These are phyloP conservation scores for Tephrocybe sp. DNA, from an alignment of 768 basidiomycete species.

Conservation along the genomic window DNA sequence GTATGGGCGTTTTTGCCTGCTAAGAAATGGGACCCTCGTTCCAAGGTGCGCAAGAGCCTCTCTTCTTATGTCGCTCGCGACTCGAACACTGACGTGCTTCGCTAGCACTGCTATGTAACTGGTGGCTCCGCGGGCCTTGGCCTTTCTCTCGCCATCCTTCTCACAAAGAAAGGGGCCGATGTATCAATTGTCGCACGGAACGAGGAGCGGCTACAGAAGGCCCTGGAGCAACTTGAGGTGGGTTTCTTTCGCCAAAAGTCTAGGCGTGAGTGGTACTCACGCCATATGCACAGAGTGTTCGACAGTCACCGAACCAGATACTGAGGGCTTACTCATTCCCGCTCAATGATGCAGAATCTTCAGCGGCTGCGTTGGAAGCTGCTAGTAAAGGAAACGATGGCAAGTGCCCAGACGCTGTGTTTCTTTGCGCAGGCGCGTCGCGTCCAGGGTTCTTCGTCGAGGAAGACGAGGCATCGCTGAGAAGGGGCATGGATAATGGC, in stretches of 20 bases:
- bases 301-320: slow-evolving; percentile 58
- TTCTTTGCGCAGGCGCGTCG: slow-evolving; percentile 76
- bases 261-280: slow-evolving; percentile 20
- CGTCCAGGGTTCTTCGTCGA: slow-evolving; percentile 79
- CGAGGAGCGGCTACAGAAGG: slow-evolving; percentile 60
- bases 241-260: slow-evolving; percentile 33
- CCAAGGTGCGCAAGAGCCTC: slow-evolving; percentile 31
- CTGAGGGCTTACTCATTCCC: slow-evolving; percentile 69
- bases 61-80: neutral
- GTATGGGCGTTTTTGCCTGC: slow-evolving; percentile 20
- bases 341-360: slow-evolving; percentile 49
- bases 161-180: slow-evolving; percentile 72
- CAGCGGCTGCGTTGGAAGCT: slow-evolving; percentile 61
- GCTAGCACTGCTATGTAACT: slow-evolving; percentile 88
- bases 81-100: no score
- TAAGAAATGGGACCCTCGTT: slow-evolving; percentile 45
- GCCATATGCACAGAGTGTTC: slow-evolving; percentile 41
- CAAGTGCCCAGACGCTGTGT: slow-evolving; percentile 69
- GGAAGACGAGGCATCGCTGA: slow-evolving; percentile 56
- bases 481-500: slow-evolving; percentile 40
- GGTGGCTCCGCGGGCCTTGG: slow-evolving; percentile 89
- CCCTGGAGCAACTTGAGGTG: slow-evolving; percentile 68
- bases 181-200: slow-evolving; percentile 87
- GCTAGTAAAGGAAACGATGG: slow-evolving; percentile 57
- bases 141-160: slow-evolving; percentile 66